phyloP scores from a whole-genome alignment of 345 rosid genomes.

The Eutrema japonicum region DNA sequence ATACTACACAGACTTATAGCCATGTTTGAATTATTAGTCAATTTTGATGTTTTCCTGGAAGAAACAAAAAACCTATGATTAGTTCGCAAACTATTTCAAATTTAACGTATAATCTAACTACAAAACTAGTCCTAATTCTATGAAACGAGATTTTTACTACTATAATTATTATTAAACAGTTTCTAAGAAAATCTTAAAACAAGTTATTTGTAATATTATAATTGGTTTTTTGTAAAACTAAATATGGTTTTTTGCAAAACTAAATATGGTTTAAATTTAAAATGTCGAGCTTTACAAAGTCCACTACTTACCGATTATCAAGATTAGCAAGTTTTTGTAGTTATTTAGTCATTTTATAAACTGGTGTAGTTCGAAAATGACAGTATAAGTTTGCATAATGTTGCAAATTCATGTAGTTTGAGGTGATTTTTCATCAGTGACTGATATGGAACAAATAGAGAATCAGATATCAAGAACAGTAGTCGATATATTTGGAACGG shows the following conservation, averaged over 20 bases:
- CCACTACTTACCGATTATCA: conserved; percentile 1
- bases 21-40: not conserved
- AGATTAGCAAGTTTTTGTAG: not conserved
- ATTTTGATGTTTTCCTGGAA: not conserved
- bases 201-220: not conserved
- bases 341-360: not conserved
- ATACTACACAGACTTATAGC: not conserved
- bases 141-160: not conserved
- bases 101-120: not conserved
- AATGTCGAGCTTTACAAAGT: conserved; percentile 5
- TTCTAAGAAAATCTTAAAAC: not conserved
- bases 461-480: conserved; percentile 31
- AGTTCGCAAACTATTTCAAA: not conserved
- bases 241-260: not conserved
- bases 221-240: not conserved
- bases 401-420: conserved; percentile 11
- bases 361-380: not conserved
- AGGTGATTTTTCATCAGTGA: conserved; percentile 28
- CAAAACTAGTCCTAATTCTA: not conserved
- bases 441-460: conserved; percentile 26
- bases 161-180: not conserved
- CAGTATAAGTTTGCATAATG: not conserved
- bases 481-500: conserved; percentile 18
- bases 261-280: not conserved
- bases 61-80: not conserved